Conservation (phyloP, 2,329 filamentous ascomycete genomes). For the Neofusicoccum sp. region DNA sequence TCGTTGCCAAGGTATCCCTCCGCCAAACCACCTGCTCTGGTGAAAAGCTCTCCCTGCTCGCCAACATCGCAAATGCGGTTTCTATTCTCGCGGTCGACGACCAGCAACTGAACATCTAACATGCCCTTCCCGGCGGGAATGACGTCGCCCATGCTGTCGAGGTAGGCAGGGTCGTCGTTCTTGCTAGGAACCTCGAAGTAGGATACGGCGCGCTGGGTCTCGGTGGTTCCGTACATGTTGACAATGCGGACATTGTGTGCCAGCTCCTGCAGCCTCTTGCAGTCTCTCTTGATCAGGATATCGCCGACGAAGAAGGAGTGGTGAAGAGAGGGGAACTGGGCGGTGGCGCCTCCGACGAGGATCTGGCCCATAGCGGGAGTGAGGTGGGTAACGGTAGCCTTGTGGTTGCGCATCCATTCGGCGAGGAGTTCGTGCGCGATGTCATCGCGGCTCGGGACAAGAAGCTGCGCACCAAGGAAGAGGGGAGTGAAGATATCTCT, state of each 20-base stretch:
- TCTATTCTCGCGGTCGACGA: conserved; percentile 69
- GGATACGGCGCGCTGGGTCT: conserved; percentile 76
- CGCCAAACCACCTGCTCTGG: conserved; percentile 78
- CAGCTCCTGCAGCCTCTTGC: conserved; percentile 69
- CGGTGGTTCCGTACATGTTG: conserved; percentile 88
- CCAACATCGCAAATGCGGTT: conserved; percentile 73
- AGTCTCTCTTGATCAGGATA: conserved; percentile 81
- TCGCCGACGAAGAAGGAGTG: conserved; percentile 91
- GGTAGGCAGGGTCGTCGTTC: conserved; percentile 60
- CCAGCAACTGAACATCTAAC: conserved; percentile 81
- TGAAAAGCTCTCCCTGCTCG: conserved; percentile 79
- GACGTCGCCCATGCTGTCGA: conserved; percentile 68
- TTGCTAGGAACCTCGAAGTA: conserved; percentile 75
- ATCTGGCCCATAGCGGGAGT: conserved; percentile 98
- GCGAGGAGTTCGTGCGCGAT: conserved; percentile 83
- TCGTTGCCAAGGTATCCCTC: conserved; percentile 70
- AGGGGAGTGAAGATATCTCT: conserved; percentile 86
- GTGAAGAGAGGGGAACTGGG: conserved; percentile 73
- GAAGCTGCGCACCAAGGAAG: conserved; percentile 75
- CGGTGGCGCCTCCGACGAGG: conserved; percentile 76
- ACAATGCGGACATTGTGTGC: conserved; percentile 73
- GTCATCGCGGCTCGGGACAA: conserved; percentile 77
- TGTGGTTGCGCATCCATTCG: conserved; percentile 80
- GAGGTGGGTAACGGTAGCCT: conserved; percentile 78
- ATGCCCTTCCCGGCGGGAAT: conserved; percentile 85